A percentile compares a stretch with the other conserved stretches of the same genome.
phyloP scores from a whole-genome alignment of 768 basidiomycete genomes.

The Mycena polygramma region DNA sequence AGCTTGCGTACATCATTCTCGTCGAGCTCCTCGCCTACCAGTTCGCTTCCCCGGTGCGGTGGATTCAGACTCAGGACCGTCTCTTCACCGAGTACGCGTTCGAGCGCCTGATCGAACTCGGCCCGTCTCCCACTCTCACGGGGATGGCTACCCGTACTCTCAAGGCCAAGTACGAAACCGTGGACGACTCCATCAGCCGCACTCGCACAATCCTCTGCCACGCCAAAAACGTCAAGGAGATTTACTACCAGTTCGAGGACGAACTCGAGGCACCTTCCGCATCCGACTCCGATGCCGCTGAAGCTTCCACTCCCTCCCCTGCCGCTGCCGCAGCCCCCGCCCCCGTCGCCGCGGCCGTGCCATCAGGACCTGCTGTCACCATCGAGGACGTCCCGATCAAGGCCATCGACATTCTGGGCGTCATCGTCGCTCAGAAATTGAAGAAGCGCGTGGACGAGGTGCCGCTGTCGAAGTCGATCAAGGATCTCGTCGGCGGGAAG shows the following conservation, averaged over 20 bases:
- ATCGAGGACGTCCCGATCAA: slow-evolving; percentile 94
- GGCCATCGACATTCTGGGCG: slow-evolving; percentile 87
- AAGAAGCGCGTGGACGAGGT: slow-evolving; percentile 95
- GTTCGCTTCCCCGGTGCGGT: slow-evolving; percentile 97
- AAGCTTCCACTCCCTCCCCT: slow-evolving; percentile 51
- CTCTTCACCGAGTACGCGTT: slow-evolving; percentile 90
- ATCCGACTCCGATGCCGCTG: slow-evolving; percentile 52
- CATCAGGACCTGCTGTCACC: slow-evolving; percentile 74
- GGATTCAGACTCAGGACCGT: slow-evolving; percentile 99
- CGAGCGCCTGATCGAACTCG: slow-evolving; percentile 95
- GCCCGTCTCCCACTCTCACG: slow-evolving; percentile 95
- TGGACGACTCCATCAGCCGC: slow-evolving; percentile 87
- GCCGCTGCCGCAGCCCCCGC: slow-evolving; percentile 55
- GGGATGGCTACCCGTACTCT: slow-evolving; percentile 94
- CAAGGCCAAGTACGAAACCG: slow-evolving; percentile 93
- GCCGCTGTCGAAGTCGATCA: slow-evolving; percentile 93
- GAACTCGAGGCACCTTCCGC: slow-evolving; percentile 65
- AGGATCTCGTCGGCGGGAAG: slow-evolving; percentile 98
- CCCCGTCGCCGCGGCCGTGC: slow-evolving; percentile 57
- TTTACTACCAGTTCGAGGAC: slow-evolving; percentile 98
- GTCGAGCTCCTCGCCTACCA: slow-evolving; percentile 98
- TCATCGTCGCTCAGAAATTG: slow-evolving; percentile 96
- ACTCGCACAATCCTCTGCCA: slow-evolving; percentile 90
- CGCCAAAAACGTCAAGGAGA: slow-evolving; percentile 95
- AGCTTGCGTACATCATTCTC: slow-evolving; percentile 94